Percentiles rank a stretch among this genome's conserved stretches.
Evolutionary conservation across 768 basidiomycete species (phyloP).

Genomic region (Podaxis sp.): DNA sequence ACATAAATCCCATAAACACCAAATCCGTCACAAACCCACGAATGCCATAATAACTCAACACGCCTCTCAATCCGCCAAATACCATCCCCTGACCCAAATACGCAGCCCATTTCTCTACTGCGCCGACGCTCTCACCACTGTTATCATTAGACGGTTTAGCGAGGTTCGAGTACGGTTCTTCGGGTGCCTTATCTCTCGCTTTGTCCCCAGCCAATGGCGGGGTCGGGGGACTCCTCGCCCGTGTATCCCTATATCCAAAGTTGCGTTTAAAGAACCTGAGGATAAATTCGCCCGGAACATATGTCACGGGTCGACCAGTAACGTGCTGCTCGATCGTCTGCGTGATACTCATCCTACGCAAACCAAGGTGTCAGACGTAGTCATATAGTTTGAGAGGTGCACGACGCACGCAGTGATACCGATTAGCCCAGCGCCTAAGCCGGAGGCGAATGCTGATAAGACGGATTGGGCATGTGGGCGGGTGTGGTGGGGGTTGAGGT

Average conservation of each 20-base stretch:
- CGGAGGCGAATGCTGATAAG: background rate
- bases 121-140: background rate
- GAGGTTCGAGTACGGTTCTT: background rate
- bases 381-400: background rate
- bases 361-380: background rate
- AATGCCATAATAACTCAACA: conserved; percentile 12
- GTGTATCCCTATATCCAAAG: too few relatives aligned
- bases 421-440: background rate
- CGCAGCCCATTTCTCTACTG: background rate
- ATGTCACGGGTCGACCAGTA: background rate
- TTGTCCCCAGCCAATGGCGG: background rate
- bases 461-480: background rate
- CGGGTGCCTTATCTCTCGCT: background rate
- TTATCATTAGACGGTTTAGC: background rate
- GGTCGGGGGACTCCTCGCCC: too few relatives aligned
- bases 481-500: background rate
- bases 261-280: background rate
- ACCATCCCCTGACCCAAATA: conserved; percentile 1
- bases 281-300: background rate
- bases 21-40: conserved; percentile 7
- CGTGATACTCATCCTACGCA: conserved; percentile 4
- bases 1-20: conserved; percentile 1
- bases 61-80: conserved; percentile 5
- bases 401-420: conserved; percentile 5
- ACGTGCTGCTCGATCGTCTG: conserved; percentile 7